Evolutionary conservation across 352 stramenopile genomes (phyloP).

Genomic region (Phytopythium helicoides): DNA sequence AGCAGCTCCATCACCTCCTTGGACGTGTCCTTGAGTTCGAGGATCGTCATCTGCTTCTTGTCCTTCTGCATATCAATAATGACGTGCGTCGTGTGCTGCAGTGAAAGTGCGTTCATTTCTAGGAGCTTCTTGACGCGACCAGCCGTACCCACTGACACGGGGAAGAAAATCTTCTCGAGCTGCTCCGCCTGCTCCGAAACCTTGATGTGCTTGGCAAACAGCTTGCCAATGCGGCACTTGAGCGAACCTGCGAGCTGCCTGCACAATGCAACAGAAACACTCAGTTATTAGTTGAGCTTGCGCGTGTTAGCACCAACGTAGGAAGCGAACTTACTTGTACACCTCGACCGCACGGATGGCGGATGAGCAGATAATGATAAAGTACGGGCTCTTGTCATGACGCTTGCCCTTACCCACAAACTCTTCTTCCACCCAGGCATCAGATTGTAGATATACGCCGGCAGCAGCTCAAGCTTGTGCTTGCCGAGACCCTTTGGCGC

Average conservation of each 20-base stretch:
- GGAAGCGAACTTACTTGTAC: conserved; percentile 87
- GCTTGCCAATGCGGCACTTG: conserved; percentile 92
- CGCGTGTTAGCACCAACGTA: conserved; percentile 27
- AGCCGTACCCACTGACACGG: conserved; percentile 79
- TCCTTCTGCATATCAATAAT: conserved; percentile 87
- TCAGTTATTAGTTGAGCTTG: background rate
- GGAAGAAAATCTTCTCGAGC: conserved; percentile 65
- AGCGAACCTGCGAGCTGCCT: conserved; percentile 72
- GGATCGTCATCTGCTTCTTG: conserved; percentile 82
- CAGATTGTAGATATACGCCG: conserved; percentile 74
- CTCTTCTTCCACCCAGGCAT: conserved; percentile 73
- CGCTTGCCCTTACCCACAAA: conserved; percentile 75
- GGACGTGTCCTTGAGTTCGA: conserved; percentile 84
- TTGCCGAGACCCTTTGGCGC: conserved; percentile 64
- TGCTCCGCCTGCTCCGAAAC: conserved; percentile 86
- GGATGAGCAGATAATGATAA: conserved; percentile 91
- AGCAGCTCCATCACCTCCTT: conserved; percentile 79
- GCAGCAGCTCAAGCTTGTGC: conserved; percentile 71
- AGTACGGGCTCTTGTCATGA: conserved; percentile 88
- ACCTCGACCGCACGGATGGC: conserved; percentile 90
- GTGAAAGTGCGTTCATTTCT: conserved; percentile 63
- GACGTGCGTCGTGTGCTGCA: conserved; percentile 78
- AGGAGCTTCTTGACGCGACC: conserved; percentile 67
- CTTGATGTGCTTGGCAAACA: conserved; percentile 96
- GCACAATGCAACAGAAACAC: conserved; percentile 11